Evolutionary conservation across 2,329 filamentous ascomycete species (phyloP).

Genomic region (Fonsecaea nubica): DNA sequence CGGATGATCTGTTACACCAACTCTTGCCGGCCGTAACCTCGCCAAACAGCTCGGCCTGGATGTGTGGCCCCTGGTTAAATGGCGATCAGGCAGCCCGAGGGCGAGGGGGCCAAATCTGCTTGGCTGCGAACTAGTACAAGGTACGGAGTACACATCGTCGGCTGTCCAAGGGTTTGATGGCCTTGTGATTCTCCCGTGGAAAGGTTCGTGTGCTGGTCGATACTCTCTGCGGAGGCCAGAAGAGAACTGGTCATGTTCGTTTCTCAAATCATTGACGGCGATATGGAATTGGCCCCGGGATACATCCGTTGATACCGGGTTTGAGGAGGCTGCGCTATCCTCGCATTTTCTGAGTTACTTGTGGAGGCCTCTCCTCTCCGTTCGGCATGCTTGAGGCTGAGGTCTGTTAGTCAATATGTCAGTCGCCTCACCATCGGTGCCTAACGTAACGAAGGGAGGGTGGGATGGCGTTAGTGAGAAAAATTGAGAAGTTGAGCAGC

Average conservation of each 20-base stretch:
- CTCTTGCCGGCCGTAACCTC: not conserved
- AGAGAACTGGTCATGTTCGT: not conserved
- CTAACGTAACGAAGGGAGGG: too few relatives aligned
- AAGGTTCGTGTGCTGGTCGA: not conserved
- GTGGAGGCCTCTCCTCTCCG: not conserved
- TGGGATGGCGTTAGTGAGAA: not conserved
- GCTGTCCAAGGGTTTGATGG: not conserved
- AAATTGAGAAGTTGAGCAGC: not conserved
- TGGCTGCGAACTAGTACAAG: not conserved
- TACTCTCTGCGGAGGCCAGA: not conserved
- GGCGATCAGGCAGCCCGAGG: not conserved
- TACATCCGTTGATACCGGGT: not conserved
- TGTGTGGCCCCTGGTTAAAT: not conserved
- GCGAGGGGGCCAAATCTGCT: conserved; percentile 1
- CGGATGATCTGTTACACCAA: not conserved
- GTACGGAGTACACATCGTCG: not conserved
- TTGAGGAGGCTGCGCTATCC: not conserved
- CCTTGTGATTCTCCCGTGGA: not conserved
- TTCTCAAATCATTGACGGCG: not conserved
- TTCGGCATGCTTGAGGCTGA: not conserved
- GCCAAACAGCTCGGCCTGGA: not conserved
- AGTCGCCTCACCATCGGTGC: too few relatives aligned
- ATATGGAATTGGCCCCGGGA: not conserved
- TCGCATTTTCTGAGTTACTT: not conserved
- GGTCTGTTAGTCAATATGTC: too few relatives aligned